Evolutionary conservation across 352 stramenopile genomes (phyloP).

Genomic region (Phytophthora lateralis): DNA sequence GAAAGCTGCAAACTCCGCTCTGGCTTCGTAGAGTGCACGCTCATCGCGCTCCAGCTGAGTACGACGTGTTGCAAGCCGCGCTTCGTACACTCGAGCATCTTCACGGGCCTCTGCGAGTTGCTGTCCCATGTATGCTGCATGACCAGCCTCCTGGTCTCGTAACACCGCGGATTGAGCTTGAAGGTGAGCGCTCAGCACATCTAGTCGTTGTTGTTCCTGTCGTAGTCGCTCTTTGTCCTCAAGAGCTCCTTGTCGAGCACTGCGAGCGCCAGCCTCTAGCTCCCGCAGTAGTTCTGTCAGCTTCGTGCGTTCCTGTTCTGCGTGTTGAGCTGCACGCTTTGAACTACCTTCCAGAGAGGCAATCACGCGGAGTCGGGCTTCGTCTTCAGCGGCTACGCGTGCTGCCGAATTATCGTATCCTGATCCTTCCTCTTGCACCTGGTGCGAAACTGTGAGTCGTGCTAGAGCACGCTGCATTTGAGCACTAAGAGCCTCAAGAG

Average conservation of each 20-base stretch:
- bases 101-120: constrained; percentile 45
- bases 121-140: constrained; percentile 49
- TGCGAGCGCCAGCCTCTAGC: constrained; percentile 58
- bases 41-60: constrained; percentile 53
- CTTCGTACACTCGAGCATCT: constrained; percentile 53
- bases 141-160: constrained; percentile 53
- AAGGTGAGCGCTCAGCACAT: constrained; percentile 64
- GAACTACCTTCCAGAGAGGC: constrained; percentile 65
- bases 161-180: constrained; percentile 64
- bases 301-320: constrained; percentile 66
- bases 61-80: constrained; percentile 42
- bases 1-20: constrained; percentile 54
- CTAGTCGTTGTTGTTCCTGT: constrained; percentile 70
- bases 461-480: constrained; percentile 64
- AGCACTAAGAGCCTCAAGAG: constrained; percentile 53
- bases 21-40: constrained; percentile 50
- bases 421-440: constrained; percentile 44
- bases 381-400: constrained; percentile 46
- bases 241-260: constrained; percentile 58
- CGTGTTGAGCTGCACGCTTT: constrained; percentile 51
- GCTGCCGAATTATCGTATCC: constrained; percentile 38
- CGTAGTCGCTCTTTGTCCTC: constrained; percentile 79
- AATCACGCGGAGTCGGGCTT: constrained; percentile 64
- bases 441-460: constrained; percentile 54
- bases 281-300: constrained; percentile 52